Percentiles rank a stretch among this genome's conserved stretches.
Conservation (phyloP, 768 basidiomycete species). For the Tremella fuciformis region DNA sequence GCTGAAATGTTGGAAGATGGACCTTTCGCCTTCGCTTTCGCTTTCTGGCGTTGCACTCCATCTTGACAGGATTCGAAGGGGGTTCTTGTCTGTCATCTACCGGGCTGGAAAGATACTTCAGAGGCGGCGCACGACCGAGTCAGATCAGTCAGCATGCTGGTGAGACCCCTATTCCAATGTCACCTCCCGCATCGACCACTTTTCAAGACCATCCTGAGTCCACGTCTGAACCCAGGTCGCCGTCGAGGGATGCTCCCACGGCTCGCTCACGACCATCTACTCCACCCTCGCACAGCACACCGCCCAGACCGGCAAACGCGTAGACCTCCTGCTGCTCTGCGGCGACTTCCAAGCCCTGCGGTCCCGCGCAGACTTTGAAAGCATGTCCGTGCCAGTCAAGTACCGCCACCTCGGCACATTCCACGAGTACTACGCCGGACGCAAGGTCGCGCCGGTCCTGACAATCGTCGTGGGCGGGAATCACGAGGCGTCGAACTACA, state of each 20-base stretch:
- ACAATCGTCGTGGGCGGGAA: slow-evolving; percentile 93
- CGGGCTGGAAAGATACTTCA: too few species aligned
- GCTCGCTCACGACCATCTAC: slow-evolving; percentile 66
- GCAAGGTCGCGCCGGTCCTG: slow-evolving; percentile 74
- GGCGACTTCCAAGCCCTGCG: slow-evolving; percentile 91
- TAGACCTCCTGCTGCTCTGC: slow-evolving; percentile 85
- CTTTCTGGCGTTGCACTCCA: too few species aligned
- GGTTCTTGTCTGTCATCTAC: too few species aligned
- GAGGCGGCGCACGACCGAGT: too few species aligned
- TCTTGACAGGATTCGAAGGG: too few species aligned
- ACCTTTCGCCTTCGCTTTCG: too few species aligned
- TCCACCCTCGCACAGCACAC: slow-evolving; percentile 66
- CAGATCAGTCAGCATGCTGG: too few species aligned
- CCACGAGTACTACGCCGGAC: slow-evolving; percentile 78
- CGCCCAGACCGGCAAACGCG: slow-evolving; percentile 60
- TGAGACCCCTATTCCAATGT: too few species aligned
- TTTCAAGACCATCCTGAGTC: too few species aligned
- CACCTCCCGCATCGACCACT: too few species aligned
- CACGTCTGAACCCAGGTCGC: slow-evolving; percentile 61
- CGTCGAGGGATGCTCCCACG: slow-evolving; percentile 93
- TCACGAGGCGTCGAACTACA: slow-evolving; percentile 93
- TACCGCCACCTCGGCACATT: slow-evolving; percentile 82
- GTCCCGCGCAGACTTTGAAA: slow-evolving; percentile 76
- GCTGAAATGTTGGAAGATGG: too few species aligned
- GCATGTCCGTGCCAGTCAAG: slow-evolving; percentile 87